Conservation (phyloP, 345 rosid genomes). For the Erysimum cheiranthoides region DNA sequence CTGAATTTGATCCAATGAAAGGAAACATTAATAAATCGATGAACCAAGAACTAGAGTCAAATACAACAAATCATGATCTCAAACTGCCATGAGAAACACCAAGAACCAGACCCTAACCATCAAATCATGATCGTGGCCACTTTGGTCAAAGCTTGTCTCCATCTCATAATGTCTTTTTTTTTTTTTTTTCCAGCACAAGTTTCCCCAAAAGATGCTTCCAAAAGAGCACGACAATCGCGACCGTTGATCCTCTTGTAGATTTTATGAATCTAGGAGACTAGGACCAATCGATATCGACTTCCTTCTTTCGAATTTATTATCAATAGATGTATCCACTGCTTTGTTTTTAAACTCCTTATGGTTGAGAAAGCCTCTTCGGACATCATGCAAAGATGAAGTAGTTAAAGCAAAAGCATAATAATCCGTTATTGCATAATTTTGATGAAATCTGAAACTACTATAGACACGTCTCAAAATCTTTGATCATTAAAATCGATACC, state of each 20-base stretch:
- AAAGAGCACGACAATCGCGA: slow-evolving; percentile 9
- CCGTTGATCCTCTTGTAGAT: background rate
- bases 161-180: background rate
- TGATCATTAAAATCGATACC: no score
- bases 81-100: background rate
- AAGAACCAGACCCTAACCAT: background rate
- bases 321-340: background rate
- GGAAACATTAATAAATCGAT: background rate
- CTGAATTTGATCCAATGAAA: background rate
- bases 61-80: background rate
- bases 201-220: background rate
- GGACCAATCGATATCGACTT: background rate
- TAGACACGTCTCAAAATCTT: no score
- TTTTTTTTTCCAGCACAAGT: background rate
- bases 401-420: background rate
- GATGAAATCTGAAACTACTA: no score
- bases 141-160: slow-evolving; percentile 15
- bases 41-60: background rate
- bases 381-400: background rate
- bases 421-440: no score
- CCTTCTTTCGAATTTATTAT: background rate
- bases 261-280: background rate
- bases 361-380: slow-evolving; percentile 13
- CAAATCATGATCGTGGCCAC: slow-evolving; percentile 8
- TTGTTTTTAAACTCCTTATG: background rate